Evolutionary conservation across 1,284 basidiomycete species (phyloP), one percentile per base, ranked within the genome.

Genomic region (Naganishia sp.): DNA sequence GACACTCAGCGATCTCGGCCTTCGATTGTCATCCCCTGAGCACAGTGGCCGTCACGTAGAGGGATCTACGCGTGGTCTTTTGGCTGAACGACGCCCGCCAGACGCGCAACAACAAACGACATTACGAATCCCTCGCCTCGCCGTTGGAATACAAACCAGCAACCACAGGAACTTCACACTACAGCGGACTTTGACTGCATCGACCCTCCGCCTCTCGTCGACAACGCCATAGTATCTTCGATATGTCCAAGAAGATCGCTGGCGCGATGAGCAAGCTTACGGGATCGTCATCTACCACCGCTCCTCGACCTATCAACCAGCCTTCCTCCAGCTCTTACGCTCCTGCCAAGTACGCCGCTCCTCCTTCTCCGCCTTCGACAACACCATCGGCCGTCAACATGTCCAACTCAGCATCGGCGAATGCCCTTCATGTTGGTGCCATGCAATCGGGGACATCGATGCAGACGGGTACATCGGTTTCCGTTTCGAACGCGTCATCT

Each of bases 221-320:
- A 39, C 35, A 31, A 23, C 21, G n/a, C 11, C 56, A 35, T 18
- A 15, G 21, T 4, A 25, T 50, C 11, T 7, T 41, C 57, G 47
- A 25, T 3, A 61, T 61, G 58, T 61, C 58, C 11, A 61, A 61
- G 39, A 61, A 61, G 58, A 50, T 61, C 21, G 58, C 58, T n/a
- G 58, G 58, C 31, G 58, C 58, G 11, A 61, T 61, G 58, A 61
- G 58, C 58, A 61, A 61, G 58, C 58, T 61, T 39, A 61, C 58
- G 21, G 58, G 58, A 61, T 61, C 58, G 39, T 61, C 58, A 21
- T 51, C 58, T 15, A 51, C 58, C 58, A 61, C 58, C 13, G 58
- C 58, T 11, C 58, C 58, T 15, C 47, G 58, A 51, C 58, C 58
- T 2, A 61, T 61, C 58, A 50, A 61, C 41, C 47, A 50, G 28